Evolutionary conservation across 2,329 filamentous ascomycete genomes (phyloP).

Genomic region (Teratosphaeria gauchensis): DNA sequence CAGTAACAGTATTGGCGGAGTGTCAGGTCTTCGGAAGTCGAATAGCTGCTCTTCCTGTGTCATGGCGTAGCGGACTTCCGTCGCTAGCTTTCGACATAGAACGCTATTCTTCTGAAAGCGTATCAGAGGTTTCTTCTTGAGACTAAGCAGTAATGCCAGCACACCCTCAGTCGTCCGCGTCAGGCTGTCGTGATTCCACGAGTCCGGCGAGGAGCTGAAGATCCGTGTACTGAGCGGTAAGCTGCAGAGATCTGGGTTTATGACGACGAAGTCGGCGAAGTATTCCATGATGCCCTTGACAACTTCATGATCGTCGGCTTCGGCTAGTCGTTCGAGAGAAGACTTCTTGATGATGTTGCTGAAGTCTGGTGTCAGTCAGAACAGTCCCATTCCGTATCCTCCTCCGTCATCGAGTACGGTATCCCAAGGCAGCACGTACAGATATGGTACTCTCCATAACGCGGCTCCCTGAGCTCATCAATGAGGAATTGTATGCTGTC

Average conservation of each 20-base stretch:
- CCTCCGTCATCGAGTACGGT: background rate
- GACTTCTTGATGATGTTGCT: constrained; percentile 98
- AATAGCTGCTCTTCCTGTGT: constrained; percentile 95
- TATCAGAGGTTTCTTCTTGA: constrained; percentile 96
- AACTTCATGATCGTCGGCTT: constrained; percentile 95
- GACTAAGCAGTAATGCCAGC: constrained; percentile 69
- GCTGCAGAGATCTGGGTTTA: constrained; percentile 71
- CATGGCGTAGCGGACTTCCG: constrained; percentile 83
- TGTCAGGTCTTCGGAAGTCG: constrained; percentile 91
- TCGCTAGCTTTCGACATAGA: constrained; percentile 83
- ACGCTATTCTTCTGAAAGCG: constrained; percentile 87
- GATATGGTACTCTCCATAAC: constrained; percentile 93
- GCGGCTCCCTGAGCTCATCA: constrained; percentile 90
- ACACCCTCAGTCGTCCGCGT: constrained; percentile 81
- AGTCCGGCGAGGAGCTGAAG: constrained; percentile 49
- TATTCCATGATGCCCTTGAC: constrained; percentile 91
- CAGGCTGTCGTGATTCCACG: constrained; percentile 83
- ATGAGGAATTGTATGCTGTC: constrained; percentile 90
- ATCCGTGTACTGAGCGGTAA: constrained; percentile 21
- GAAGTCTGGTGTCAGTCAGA: constrained; percentile 52
- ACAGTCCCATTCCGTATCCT: constrained; percentile 8
- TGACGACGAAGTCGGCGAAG: constrained; percentile 89
- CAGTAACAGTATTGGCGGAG: constrained; percentile 81
- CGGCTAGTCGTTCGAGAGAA: constrained; percentile 81
- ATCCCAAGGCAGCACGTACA: constrained; percentile 36